Percentiles rank a stretch among this genome's conserved stretches.
Conservation (phyloP, 257 asterid species). For the Apocynum venetum region DNA sequence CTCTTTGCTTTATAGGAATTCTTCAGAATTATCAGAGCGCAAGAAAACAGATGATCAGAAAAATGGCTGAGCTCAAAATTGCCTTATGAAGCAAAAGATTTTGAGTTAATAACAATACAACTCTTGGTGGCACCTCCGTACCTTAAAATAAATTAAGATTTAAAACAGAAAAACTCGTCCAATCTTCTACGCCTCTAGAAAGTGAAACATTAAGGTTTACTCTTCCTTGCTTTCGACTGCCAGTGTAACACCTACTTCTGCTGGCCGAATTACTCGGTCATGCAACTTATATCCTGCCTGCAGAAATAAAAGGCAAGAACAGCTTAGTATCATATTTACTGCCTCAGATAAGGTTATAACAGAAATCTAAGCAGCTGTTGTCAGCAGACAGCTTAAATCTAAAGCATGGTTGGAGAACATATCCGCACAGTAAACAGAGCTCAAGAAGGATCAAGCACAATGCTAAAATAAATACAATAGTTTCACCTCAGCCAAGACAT, state of each 20-base stretch:
- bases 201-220: background rate
- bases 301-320: slow-evolving; percentile 4
- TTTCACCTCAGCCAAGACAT: background rate
- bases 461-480: background rate
- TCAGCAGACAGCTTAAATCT: background rate
- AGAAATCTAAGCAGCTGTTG: background rate
- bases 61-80: slow-evolving; percentile 10
- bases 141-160: background rate
- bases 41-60: background rate
- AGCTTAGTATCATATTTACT: background rate
- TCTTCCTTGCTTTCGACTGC: slow-evolving; percentile 34
- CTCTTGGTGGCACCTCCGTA: slow-evolving; percentile 1
- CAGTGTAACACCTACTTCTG: slow-evolving; percentile 82
- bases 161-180: background rate
- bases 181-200: background rate
- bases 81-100: background rate
- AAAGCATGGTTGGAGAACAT: background rate
- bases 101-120: background rate
- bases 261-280: slow-evolving; percentile 79
- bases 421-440: background rate
- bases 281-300: slow-evolving; percentile 74
- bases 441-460: background rate
- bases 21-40: background rate
- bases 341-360: background rate
- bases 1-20: background rate